These are phyloP conservation scores for Cyclotella sp. DNA, from an alignment of 108 stramenopile genomes.

Conservation along the genomic window DNA sequence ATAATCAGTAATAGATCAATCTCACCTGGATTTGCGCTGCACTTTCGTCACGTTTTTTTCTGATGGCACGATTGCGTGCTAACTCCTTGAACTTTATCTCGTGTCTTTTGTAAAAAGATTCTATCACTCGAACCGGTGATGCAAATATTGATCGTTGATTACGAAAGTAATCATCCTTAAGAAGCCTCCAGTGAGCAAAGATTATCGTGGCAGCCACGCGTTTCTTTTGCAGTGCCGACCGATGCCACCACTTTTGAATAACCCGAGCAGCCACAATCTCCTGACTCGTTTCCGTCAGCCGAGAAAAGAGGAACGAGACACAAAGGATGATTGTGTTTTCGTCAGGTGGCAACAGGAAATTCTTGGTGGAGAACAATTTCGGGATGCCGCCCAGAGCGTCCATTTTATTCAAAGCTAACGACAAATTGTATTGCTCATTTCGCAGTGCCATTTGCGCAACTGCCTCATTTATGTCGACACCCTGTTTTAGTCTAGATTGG, in stretches of 20 bases:
- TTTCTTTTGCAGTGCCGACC: conserved; percentile 35
- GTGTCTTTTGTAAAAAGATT: conserved; percentile 44
- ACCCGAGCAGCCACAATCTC: conserved; percentile 71
- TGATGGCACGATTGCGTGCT: background rate
- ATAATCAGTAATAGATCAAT: background rate
- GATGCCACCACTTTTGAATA: conserved; percentile 62
- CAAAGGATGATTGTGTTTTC: conserved; percentile 84
- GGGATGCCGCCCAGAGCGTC: conserved; percentile 89
- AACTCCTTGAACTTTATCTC: conserved; percentile 5
- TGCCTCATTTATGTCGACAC: conserved; percentile 16
- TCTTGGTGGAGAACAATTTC: conserved; percentile 71
- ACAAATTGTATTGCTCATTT: conserved; percentile 73
- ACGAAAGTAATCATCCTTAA: conserved; percentile 54
- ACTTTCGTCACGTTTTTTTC: conserved; percentile 33
- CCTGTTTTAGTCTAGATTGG: conserved; percentile 15
- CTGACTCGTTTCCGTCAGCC: conserved; percentile 84
- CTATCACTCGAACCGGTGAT: conserved; percentile 58
- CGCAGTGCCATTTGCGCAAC: conserved; percentile 42
- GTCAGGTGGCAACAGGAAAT: conserved; percentile 75
- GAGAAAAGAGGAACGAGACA: conserved; percentile 83
- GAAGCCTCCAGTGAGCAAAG: conserved; percentile 41
- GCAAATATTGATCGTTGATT: conserved; percentile 43
- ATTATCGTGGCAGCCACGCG: conserved; percentile 51
- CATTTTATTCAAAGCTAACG: conserved; percentile 61
- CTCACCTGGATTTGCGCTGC: conserved; percentile 55